Evolutionary conservation across 257 asterid genomes (phyloP), one percentile per base, ranked within the genome.

Genomic region (Solanum pennellii): DNA sequence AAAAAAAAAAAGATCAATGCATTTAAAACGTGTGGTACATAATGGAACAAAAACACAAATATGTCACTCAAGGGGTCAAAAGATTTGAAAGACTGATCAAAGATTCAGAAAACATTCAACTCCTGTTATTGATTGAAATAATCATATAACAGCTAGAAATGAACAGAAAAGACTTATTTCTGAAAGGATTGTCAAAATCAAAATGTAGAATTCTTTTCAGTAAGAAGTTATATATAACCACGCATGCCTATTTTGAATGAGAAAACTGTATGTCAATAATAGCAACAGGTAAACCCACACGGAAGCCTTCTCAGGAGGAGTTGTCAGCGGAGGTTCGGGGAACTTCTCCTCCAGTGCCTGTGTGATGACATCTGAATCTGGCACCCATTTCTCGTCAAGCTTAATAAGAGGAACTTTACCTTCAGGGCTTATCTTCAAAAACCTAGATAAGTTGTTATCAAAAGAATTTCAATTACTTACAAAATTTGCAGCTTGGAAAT

Each of bases 341-440:
- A 93, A 95, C 90, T 95, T 97, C 76, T 95, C 97, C 89, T 97
- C 99, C 59, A 97, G 90, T 62, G 94, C 92, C 88, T 95, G 97
- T 4, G 98, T 92, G 62, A 97, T 97, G 86, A 96, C 96, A 92
- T 97, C 99, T 9, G 99, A 97, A 92, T 97, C 99, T 35, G 98
- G 94, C 85, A 92, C 89, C 99, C 99, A 97, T 90, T 93, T 93
- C 90, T 95, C 99, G 47, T 96, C 99, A 77, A 97, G 95, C 93
- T 94, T 95, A 44, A 97, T 45, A 77, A 94, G 20, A 20, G 99
- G 99, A 87, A 97, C 99, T 91, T 95, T 95, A 89, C 99, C 98
- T 80, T 97, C 98, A 21, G 99, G 99, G 85, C 92, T 95, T 86
- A 95, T 47, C 83, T 88, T 88, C 47, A 96, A 91, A 85, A 97